Evolutionary conservation across 768 basidiomycete genomes (phyloP).

Genomic region (Suillus sp.): DNA sequence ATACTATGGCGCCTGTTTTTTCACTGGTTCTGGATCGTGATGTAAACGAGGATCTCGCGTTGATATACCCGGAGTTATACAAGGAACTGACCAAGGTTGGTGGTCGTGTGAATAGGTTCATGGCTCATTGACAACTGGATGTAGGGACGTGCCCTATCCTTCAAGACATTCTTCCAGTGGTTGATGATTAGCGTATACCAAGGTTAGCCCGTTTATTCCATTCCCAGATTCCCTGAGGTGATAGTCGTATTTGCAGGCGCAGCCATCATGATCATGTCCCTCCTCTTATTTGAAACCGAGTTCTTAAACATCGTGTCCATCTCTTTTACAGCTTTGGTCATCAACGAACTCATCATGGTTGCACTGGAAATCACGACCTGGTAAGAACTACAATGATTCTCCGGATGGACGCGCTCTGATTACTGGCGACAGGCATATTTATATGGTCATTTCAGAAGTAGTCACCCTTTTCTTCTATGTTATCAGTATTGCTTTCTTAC

Average conservation of each 20-base stretch:
- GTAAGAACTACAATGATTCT: conserved; percentile 41
- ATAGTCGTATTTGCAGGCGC: conserved; percentile 56
- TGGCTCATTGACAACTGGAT: conserved; percentile 10
- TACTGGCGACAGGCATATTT: conserved; percentile 68
- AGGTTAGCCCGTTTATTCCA: conserved; percentile 48
- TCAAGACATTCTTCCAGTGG: conserved; percentile 99
- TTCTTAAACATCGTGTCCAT: conserved; percentile 98
- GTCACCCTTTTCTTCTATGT: conserved; percentile 88
- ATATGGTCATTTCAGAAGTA: conserved; percentile 93
- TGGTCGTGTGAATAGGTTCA: conserved; percentile 2
- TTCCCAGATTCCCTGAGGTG: conserved; percentile 7
- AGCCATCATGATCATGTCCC: conserved; percentile 98
- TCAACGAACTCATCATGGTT: conserved; percentile 99
- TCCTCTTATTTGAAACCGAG: conserved; percentile 94
- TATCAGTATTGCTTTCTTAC: conserved; percentile 89
- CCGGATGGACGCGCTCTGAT: neutral
- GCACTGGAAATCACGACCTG: conserved; percentile 97
- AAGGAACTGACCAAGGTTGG: conserved; percentile 94
- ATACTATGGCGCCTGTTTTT: conserved; percentile 99
- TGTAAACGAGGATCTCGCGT: conserved; percentile 91
- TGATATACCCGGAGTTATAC: conserved; percentile 96
- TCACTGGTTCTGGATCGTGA: conserved; percentile 95
- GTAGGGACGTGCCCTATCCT: conserved; percentile 90
- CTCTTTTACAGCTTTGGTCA: conserved; percentile 92
- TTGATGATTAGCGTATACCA: conserved; percentile 97